A percentile compares a stretch with the other conserved stretches of the same genome.
Conservation (phyloP, 805 yeast species). For the Hanseniaspora guilliermondii region DNA sequence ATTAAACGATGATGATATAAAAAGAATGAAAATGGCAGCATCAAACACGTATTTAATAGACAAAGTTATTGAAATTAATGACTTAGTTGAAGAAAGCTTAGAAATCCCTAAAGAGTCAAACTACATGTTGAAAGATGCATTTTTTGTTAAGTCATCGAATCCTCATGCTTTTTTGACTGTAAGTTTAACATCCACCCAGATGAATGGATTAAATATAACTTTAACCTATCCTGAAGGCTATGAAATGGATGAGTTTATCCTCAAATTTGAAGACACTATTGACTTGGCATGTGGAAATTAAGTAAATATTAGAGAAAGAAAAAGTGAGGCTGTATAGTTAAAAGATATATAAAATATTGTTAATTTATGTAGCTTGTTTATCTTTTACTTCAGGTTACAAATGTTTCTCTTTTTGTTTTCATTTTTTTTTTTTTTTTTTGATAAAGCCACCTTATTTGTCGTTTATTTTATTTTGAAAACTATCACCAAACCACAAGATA, state of each 20-base stretch:
- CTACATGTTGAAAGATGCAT: conserved; percentile 18
- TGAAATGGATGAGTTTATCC: conserved; percentile 23
- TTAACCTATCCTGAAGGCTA: conserved; percentile 23
- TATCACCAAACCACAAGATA: neutral
- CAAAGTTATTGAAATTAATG: conserved; percentile 22
- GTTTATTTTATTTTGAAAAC: neutral
- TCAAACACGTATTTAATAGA: conserved; percentile 14
- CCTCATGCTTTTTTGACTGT: conserved; percentile 22
- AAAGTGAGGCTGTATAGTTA: no score
- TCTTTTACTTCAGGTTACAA: neutral
- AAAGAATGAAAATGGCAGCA: conserved; percentile 21
- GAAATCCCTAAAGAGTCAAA: neutral
- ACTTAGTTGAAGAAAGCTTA: conserved; percentile 18
- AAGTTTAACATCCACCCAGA: conserved; percentile 19
- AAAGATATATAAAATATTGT: no score
- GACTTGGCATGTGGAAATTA: conserved; percentile 14
- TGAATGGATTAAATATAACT: conserved; percentile 21
- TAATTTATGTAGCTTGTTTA: no score
- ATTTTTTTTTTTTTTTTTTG: neutral
- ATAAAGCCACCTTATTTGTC: neutral
- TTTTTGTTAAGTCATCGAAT: conserved; percentile 20
- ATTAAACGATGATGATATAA: conserved; percentile 24
- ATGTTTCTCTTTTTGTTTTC: neutral
- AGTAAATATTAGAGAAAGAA: neutral
- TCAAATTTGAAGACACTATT: conserved; percentile 23